Evolutionary conservation across 768 basidiomycete species (phyloP), one percentile per base, ranked within the genome.

Genomic region (Pulveroboletus ravenelii): DNA sequence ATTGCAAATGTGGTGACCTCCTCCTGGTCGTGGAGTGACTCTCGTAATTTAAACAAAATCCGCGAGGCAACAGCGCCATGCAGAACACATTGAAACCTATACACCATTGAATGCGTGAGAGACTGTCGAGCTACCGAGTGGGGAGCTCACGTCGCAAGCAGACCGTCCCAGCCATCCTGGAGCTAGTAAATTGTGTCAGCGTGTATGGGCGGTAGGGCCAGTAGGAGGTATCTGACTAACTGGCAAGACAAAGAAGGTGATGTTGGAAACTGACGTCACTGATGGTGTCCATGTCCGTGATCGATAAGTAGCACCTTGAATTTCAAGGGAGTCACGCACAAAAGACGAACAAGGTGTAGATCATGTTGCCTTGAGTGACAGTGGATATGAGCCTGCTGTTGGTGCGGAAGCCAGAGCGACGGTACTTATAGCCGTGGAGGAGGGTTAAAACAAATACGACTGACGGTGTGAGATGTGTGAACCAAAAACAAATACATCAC

Each of bases 51-150:
- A 39, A 58, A 58, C 27, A 58, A 37, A 15, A 58, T 27, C 10
- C 48, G 45, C 5, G 55, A 47, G 18, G 47, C 57, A 7, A 58
- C n/a, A 7, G 53, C 42, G 5, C 51, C 43, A 5, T 58, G 52
- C 12, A 47, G 29, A 5, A 54, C 39, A 13, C 38, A 46, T 36
- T 55, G 57, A 20, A 58, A 58, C 10, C 52, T 57, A 7, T 35
- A 8, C 5, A 12, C 13, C 29, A 7, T 35, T 37, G 13, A 35
- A 18, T 9, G 12, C 9, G 18, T 30, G 18, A 6, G 18, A 6
- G 41, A 20, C 5, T 14, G 10, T 30, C n/a, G 17, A 7, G n/a
- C 3, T 17, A 13, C 14, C 7, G 27, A 27, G 6, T 39, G 10
- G 27, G 10, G 12, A 20, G 15, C 46, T 40, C 23, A 51, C 46